Evolutionary conservation across 345 rosid genomes (phyloP).

Genomic region (Camelina hispida): DNA sequence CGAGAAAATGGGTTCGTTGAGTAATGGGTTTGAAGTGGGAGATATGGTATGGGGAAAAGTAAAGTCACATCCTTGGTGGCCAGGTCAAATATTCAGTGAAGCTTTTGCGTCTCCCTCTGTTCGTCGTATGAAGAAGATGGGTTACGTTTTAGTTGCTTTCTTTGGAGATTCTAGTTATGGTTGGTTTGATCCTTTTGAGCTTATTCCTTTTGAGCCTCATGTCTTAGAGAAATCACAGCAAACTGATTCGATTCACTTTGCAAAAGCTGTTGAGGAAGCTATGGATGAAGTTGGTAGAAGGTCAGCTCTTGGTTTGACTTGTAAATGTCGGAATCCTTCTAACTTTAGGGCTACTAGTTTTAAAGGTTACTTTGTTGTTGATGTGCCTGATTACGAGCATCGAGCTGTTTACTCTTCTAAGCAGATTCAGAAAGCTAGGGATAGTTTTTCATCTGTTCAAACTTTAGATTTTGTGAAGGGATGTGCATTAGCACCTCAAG

Average conservation of each 20-base stretch:
- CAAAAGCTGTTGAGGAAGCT: constrained; percentile 89
- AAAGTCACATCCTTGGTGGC: constrained; percentile 98
- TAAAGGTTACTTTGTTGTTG: constrained; percentile 71
- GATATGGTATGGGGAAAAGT: constrained; percentile 98
- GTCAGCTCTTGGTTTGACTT: constrained; percentile 70
- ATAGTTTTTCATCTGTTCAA: constrained; percentile 54
- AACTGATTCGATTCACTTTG: constrained; percentile 58
- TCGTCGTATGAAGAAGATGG: constrained; percentile 69
- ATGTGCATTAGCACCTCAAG: constrained; percentile 60
- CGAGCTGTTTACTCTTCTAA: constrained; percentile 62
- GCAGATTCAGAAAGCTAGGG: constrained; percentile 76
- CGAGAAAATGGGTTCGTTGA: constrained; percentile 54
- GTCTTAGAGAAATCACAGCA: constrained; percentile 70
- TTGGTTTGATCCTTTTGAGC: constrained; percentile 91
- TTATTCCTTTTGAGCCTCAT: constrained; percentile 69
- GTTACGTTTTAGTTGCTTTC: constrained; percentile 83
- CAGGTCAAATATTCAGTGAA: constrained; percentile 85
- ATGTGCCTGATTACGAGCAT: constrained; percentile 75
- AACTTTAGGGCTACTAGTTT: constrained; percentile 63
- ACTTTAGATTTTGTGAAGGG: constrained; percentile 61
- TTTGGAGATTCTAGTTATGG: constrained; percentile 95
- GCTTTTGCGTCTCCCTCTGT: constrained; percentile 73
- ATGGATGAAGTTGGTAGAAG: constrained; percentile 73
- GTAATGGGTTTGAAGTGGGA: constrained; percentile 77
- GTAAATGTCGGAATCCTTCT: constrained; percentile 70